Base-by-base conservation (phyloP, 768 basidiomycete species). In the Tricholoma terreum region DNA sequence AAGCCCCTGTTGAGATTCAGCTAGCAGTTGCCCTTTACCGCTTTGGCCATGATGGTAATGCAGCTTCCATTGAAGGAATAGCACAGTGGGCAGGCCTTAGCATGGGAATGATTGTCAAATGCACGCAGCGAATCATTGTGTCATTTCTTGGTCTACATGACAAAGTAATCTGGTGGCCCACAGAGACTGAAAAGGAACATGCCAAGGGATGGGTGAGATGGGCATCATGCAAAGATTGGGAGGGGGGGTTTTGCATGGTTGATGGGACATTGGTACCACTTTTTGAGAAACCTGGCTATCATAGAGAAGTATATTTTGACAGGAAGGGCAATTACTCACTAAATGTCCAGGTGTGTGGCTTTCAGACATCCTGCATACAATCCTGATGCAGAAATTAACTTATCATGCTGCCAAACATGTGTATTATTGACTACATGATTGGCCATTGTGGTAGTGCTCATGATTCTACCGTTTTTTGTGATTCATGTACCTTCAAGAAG, bases 41-140 rank as follows among this genome's bases (percentile, higher is more conserved):
- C 6, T 76, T 78, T 63, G 76, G 76, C 2, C 73, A 72, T 56
- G 64, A 65, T 59, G 75, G 77, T 22, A 80, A 75, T 72, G 73
- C 69, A 15, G 68, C 71, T 1, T 55, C 63, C 11, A 34, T 73
- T 6, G 58, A 67, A 30, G 48, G 58, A 21, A 70, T 78, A 7
- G 71, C 72, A 1, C 56, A 65, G 11, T 79, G 76, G 77, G 67
- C 75, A 9, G 77, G 78, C 0, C 15, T 67, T 31, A 65, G 65
- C 0, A 65, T 66, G 34, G 75, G 76, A 0, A 71, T 70, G 5
- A 69, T 76, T 10, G 22, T 57, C 5, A 1, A 38, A 5, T 50
- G 15, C 24, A 52, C 50, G 1, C 30, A 31, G n/a, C 58, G 67
- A 8, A 69, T 76, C 7, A 70, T 75, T 62, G 68, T 58, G 1